A percentile compares a stretch with the other conserved stretches of the same genome.
These are phyloP conservation scores for Uronychia setigera DNA, from an alignment of 73 alveolate species.

Conservation along the genomic window DNA sequence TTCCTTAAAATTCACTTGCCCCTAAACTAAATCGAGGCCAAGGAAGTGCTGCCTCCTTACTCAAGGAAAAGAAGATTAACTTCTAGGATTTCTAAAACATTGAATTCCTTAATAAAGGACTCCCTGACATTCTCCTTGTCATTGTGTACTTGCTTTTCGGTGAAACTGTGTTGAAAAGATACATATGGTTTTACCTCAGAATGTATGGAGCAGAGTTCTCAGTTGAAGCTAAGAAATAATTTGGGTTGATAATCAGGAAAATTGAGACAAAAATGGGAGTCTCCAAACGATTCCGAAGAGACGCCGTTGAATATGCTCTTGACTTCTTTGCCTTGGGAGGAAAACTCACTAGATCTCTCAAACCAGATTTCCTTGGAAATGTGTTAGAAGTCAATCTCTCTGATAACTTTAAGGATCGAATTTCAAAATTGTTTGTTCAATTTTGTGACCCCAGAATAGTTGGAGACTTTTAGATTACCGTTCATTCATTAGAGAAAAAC, in stretches of 20 bases:
- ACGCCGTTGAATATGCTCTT: background rate
- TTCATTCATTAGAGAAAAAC: background rate
- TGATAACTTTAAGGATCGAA: background rate
- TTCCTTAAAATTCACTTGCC: no score
- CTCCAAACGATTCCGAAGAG: background rate
- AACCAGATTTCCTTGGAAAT: background rate
- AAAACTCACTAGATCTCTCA: background rate
- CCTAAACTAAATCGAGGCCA: no score
- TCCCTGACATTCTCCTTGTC: slow-evolving; percentile 2
- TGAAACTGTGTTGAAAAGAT: background rate
- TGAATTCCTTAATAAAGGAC: background rate
- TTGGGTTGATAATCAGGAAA: background rate
- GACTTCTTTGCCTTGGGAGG: background rate
- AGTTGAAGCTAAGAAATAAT: background rate
- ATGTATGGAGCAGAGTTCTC: background rate
- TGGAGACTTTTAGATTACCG: background rate
- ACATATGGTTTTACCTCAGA: background rate
- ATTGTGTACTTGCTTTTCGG: background rate
- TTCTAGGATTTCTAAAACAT: background rate
- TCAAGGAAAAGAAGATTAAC: background rate
- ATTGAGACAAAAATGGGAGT: background rate
- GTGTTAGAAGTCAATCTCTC: background rate
- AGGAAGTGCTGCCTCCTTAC: background rate
- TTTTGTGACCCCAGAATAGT: background rate
- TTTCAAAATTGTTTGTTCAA: background rate